Conservation (phyloP, 805 yeast species). For the Komagataella pastoris region DNA sequence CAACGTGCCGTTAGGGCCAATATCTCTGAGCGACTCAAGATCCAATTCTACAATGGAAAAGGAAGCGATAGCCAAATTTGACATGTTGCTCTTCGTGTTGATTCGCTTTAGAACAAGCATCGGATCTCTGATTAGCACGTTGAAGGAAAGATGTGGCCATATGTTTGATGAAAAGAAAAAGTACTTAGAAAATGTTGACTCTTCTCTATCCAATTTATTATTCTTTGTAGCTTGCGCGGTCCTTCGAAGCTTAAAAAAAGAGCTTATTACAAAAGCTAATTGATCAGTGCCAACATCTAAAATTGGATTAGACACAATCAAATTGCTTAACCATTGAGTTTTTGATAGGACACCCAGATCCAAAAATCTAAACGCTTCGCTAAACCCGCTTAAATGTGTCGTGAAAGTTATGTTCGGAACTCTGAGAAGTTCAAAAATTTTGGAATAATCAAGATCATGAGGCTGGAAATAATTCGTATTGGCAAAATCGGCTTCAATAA, state of each 20-base stretch:
- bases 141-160: constrained; percentile 11
- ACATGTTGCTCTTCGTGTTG: constrained; percentile 1
- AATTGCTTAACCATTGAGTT: neutral
- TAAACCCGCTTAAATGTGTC: constrained; percentile 24
- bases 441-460: neutral
- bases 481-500: neutral
- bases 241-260: neutral
- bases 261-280: constrained; percentile 4
- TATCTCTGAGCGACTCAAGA: neutral
- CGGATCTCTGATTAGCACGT: constrained; percentile 15
- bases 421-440: constrained; percentile 14
- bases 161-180: constrained; percentile 1
- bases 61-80: neutral
- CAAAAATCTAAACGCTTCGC: constrained; percentile 16
- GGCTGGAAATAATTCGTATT: neutral
- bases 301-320: constrained; percentile 6
- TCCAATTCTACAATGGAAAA: neutral
- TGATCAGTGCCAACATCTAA: constrained; percentile 6
- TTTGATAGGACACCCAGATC: neutral
- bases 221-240: neutral
- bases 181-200: neutral
- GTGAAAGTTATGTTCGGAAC: constrained; percentile 23
- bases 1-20: neutral
- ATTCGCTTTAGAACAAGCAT: constrained; percentile 10
- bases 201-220: neutral